phyloP scores from a whole-genome alignment of 1,284 basidiomycete species.

The Violaceomyces palustris region DNA sequence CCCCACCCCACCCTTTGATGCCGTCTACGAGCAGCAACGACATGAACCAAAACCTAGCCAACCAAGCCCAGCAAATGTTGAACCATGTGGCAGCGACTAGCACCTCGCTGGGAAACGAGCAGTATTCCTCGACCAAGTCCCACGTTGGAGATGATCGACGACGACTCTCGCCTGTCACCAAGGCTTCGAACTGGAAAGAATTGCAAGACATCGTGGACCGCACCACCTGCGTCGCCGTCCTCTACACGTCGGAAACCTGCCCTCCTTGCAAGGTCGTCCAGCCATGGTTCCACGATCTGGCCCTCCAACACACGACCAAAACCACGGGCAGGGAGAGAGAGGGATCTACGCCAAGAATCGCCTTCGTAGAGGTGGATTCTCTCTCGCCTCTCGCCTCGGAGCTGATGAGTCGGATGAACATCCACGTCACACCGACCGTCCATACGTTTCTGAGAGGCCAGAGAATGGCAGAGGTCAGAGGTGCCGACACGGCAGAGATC shows the following conservation, averaged over 20 bases:
- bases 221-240: slow-evolving; percentile 64
- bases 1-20: neutral
- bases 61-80: too few species aligned
- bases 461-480: slow-evolving; percentile 61
- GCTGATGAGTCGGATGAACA: slow-evolving; percentile 53
- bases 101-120: too few species aligned
- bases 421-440: slow-evolving; percentile 78
- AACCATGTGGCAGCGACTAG: too few species aligned
- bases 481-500: slow-evolving; percentile 65
- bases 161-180: too few species aligned
- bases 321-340: too few species aligned
- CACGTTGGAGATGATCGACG: too few species aligned
- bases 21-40: neutral
- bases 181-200: too few species aligned
- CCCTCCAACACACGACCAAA: slow-evolving; percentile 57
- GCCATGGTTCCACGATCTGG: slow-evolving; percentile 63
- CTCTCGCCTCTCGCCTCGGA: slow-evolving; percentile 23
- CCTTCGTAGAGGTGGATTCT: slow-evolving; percentile 50
- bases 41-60: too few species aligned
- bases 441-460: slow-evolving; percentile 59
- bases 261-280: slow-evolving; percentile 64
- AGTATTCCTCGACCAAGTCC: too few species aligned
- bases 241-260: slow-evolving; percentile 64
- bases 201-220: too few species aligned
- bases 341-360: slow-evolving; percentile 7